Base-by-base conservation (phyloP, 208 protist species). In the Acanthamoeba healyi region DNA sequence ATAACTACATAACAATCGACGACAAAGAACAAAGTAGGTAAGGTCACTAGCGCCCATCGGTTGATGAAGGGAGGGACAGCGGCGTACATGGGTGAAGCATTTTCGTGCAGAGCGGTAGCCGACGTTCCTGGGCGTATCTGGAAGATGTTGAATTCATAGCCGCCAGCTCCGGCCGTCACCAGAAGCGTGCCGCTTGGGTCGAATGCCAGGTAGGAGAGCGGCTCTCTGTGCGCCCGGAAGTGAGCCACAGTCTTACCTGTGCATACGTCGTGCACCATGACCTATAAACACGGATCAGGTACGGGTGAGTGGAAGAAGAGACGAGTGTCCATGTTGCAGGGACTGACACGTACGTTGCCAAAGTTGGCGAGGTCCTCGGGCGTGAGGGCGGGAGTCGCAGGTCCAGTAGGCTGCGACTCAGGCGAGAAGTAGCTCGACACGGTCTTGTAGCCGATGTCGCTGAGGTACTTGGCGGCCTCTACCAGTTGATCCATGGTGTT, bases 71-170 rank as follows among this genome's bases (percentile, higher is more conserved):
- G 10, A 26, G 61, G 24, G 26, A 67, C 10, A 10, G 65, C 19
- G 19, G n/a, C 86, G 61, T 92, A 92, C 86, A 92, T 72, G 0
- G 19, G 86, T 9, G 34, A 54, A 0, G 36, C 49, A 26, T 42
- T 54, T 56, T 92, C 58, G 38, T 92, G 86, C 24, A 72, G 22
- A 19, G 51, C 46, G 1, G 36, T 38, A 2, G 34, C 15, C 34
- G 51, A 77, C 4, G n/a, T n/a, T n/a, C n/a, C n/a, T n/a, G 86
- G 86, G 17, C 22, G 40, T 29, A 92, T 92, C 38, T 92, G 86
- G 86, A 92, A 92, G 56, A 92, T 38, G n/a, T 92, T 92, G 49
- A 92, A 72, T 29, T 92, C 86, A n/a, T 72, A 74, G 29, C 86
- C 86, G 44, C 86, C 38, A 5, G 38, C 86, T 32, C 40, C 36